Evolutionary conservation across 306 rosid species (phyloP), one percentile per base, ranked within the genome.

Genomic region (Vigna angularis): DNA sequence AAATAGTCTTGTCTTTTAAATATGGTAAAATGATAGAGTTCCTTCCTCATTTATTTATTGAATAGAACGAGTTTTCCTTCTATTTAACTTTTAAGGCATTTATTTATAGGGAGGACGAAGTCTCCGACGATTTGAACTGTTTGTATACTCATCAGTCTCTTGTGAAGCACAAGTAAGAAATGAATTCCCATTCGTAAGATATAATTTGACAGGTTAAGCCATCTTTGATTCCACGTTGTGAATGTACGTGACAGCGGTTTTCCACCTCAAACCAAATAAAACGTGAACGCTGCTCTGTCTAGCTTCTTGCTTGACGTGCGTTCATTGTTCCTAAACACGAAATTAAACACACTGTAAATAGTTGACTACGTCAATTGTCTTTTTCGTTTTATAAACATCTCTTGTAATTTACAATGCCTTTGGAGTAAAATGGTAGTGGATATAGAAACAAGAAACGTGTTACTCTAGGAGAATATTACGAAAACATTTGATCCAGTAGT

Each of bases 401-500:
- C 65, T 36, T 1, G 30, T 51, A 18, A 63, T 66, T 76, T 52
- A 52, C 55, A 48, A 8, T n/a, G 38, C 36, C 62, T 30, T 17
- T 45, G 4, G n/a, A 55, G 7, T 24, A 44, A 42, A 53, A 26
- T 12, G 18, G 11, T 1, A 17, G 3, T 16, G 9, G 42, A 58
- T 14, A 70, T 14, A 11, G 17, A 58, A 59, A 68, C 32, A 24
- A 18, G 10, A 14, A 66, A 30, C 40, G 62, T 67, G 48, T 11
- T 53, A 16, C 38, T 36, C 17, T 16, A 30, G 1, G 42, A 62
- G 17, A 12, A n/a, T 62, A 58, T 79, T 67, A 86, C 14, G 90
- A 85, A 76, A 87, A 90, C 97, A 92, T 89, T 73, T 89, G 98
- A 82, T 94, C 93, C 22, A 94, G 85, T 3, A 88, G 75, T 16